Base-by-base conservation (phyloP, 192 early-diverging fungal genomes). In the Diversispora epigaea region DNA sequence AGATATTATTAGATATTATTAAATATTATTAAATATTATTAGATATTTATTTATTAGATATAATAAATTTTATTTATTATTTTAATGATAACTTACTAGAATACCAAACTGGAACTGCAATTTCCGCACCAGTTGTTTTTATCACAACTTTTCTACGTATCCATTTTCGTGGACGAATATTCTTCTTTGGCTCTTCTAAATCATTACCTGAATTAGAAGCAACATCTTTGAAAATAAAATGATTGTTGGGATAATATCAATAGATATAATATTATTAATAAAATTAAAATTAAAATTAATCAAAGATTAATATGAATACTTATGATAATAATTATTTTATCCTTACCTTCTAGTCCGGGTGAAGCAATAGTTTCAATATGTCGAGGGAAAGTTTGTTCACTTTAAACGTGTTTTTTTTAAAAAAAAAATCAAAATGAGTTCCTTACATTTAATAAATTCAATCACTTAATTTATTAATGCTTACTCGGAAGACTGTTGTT, bases 61-160 rank as follows among this genome's bases (percentile, higher is more conserved):
- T 3, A 17, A 64, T n/a, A 11, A 4, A 8, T n/a, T 64, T 41
- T 14, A 32, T 32, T 32, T 1, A 32, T 32, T 32, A 32, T 32
- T 32, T 32, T 32, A 32, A 32, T 32, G 25, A 32, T 32, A 32
- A 64, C 62, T 41, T 64, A 64, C 62, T 64, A 41, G 62, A 64
- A 43, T 64, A 64, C 62, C 62, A 64, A 12, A 64, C 62, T 9
- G 62, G 62, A n/a, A 64, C 39, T 5, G 62, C 62, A 41, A 64
- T 64, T 64, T 64, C 62, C 15, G 62, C 62, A 15, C 62, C 62
- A 17, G 62, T 64, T 6, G 62, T 64, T 64, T 64, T 64, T 41
- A 64, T 64, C 2, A 64, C 62, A 19, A 64, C 62, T 64, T 64
- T 64, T 64, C 62, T 64, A 15, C 62, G 62, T 64, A 41, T 64